A percentile compares a stretch with the other conserved stretches of the same genome.
Evolutionary conservation across 257 asterid genomes (phyloP).

Genomic region (Solanum tacnaense): DNA sequence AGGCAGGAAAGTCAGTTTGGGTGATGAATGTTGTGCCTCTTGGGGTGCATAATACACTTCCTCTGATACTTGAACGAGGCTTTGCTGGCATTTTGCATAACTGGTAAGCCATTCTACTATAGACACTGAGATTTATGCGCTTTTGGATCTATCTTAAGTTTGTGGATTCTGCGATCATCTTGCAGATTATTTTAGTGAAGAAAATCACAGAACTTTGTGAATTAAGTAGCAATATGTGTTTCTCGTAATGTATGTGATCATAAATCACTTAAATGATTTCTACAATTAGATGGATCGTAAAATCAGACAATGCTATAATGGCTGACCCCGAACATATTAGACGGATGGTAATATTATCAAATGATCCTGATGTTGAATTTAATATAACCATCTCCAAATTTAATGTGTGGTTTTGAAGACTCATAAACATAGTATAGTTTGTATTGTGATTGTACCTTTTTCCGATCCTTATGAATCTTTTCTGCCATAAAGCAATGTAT

Average conservation of each 20-base stretch:
- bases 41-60: slow-evolving; percentile 59
- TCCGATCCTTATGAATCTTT: neutral
- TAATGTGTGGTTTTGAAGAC: neutral
- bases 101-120: slow-evolving; percentile 36
- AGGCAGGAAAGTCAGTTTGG: slow-evolving; percentile 74
- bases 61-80: slow-evolving; percentile 68
- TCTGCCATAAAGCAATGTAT: neutral
- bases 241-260: neutral
- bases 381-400: neutral
- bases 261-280: neutral
- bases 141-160: neutral
- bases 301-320: neutral
- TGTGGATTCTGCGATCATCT: neutral
- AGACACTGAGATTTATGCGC: neutral
- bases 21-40: slow-evolving; percentile 94
- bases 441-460: neutral
- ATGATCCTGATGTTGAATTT: neutral
- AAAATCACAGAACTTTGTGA: neutral
- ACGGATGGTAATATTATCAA: neutral
- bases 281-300: neutral
- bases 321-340: neutral
- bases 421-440: neutral
- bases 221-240: neutral
- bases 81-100: slow-evolving; percentile 75
- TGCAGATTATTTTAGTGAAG: neutral